Evolutionary conservation across 495 filamentous ascomycete species (phyloP).

Genomic region (Clohesyomyces aquaticus): DNA sequence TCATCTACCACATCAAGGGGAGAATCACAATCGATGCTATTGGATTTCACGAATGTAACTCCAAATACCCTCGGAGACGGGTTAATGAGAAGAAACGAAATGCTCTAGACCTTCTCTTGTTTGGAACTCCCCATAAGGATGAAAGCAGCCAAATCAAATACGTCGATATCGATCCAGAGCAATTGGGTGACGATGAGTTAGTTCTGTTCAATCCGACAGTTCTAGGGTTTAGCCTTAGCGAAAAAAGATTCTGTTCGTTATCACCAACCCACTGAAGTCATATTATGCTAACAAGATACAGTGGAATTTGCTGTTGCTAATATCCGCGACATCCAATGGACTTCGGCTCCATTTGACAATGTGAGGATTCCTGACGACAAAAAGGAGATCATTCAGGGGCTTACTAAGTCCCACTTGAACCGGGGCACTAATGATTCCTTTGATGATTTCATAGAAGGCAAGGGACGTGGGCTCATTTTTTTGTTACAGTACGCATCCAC

Average conservation of each 20-base stretch:
- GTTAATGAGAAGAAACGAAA: neutral
- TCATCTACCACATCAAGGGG: no score
- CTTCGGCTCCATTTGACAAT: neutral
- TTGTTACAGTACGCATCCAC: neutral
- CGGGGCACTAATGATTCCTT: neutral
- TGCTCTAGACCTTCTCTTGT: neutral
- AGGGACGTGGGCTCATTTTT: neutral
- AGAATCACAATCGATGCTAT: neutral
- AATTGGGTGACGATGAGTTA: neutral
- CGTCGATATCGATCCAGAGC: neutral
- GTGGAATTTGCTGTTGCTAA: neutral
- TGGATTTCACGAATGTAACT: neutral
- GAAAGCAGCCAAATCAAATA: neutral
- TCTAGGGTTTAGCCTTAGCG: neutral
- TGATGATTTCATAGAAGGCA: neutral
- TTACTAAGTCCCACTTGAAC: neutral
- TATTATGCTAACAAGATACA: neutral
- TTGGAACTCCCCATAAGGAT: neutral
- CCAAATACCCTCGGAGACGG: neutral
- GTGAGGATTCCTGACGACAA: neutral
- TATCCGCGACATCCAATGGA: neutral
- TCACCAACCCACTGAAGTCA: neutral
- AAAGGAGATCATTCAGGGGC: neutral
- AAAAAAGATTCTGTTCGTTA: neutral
- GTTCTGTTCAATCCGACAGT: neutral